Conservation (phyloP, 345 rosid species). For the Viola odorata region DNA sequence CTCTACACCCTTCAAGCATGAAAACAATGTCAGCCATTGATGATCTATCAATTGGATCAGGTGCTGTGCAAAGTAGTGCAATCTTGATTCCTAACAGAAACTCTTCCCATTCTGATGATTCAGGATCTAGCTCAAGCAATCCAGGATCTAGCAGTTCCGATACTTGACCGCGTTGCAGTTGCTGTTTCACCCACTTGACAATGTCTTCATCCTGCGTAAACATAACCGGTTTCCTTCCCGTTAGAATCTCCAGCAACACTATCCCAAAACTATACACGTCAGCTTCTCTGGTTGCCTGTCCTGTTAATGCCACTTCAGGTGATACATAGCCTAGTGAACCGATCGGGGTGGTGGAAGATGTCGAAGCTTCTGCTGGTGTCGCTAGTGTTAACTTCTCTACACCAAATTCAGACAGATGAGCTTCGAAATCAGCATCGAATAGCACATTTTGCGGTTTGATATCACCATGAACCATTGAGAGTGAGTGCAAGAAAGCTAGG, state of each 20-base stretch:
- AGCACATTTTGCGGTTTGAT: slow-evolving; percentile 87
- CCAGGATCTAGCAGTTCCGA: slow-evolving; percentile 87
- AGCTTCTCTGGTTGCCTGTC: slow-evolving; percentile 60
- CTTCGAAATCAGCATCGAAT: slow-evolving; percentile 93
- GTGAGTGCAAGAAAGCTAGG: slow-evolving; percentile 68
- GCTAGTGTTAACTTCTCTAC: slow-evolving; percentile 49
- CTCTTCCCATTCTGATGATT: slow-evolving; percentile 99
- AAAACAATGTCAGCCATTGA: slow-evolving; percentile 80
- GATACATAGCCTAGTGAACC: slow-evolving; percentile 87
- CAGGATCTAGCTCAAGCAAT: slow-evolving; percentile 83
- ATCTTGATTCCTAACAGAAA: slow-evolving; percentile 89
- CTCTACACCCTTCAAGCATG: slow-evolving; percentile 99
- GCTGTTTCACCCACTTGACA: slow-evolving; percentile 97
- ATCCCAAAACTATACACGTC: slow-evolving; percentile 97
- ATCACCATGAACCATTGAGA: slow-evolving; percentile 81
- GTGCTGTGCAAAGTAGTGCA: slow-evolving; percentile 82
- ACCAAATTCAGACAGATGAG: slow-evolving; percentile 86
- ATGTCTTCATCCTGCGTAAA: slow-evolving; percentile 90
- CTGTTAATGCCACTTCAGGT: slow-evolving; percentile 61
- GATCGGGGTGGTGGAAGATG: slow-evolving; percentile 29
- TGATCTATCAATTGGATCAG: slow-evolving; percentile 82
- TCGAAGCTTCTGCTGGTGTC: slow-evolving; percentile 55
- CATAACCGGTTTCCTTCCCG: slow-evolving; percentile 90
- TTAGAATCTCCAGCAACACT: slow-evolving; percentile 73
- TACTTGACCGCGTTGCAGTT: slow-evolving; percentile 79